phyloP scores from a whole-genome alignment of 306 rosid species.

The Cicer arietinum region DNA sequence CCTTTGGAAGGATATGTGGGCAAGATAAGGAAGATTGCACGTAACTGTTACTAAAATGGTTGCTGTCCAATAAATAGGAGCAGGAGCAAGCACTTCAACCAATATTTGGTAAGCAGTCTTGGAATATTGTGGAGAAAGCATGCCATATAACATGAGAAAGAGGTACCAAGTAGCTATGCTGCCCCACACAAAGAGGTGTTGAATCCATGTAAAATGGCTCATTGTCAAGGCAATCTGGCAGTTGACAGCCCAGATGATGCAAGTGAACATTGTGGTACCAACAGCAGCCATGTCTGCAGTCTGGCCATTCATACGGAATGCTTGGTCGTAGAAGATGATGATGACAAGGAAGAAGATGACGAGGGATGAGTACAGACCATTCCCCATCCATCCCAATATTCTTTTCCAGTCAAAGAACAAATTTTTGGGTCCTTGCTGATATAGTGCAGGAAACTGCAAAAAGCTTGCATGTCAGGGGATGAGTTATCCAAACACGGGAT shows the following conservation, averaged over 20 bases:
- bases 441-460: slow-evolving; percentile 90
- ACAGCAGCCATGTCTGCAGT: slow-evolving; percentile 85
- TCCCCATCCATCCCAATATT: slow-evolving; percentile 96
- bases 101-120: slow-evolving; percentile 69
- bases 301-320: slow-evolving; percentile 82
- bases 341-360: slow-evolving; percentile 78
- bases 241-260: slow-evolving; percentile 93
- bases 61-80: slow-evolving; percentile 81
- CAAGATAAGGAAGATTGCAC: slow-evolving; percentile 89
- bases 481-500: slow-evolving; percentile 35
- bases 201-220: slow-evolving; percentile 99
- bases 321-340: slow-evolving; percentile 78
- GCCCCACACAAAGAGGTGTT: slow-evolving; percentile 87
- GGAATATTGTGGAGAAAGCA: slow-evolving; percentile 62
- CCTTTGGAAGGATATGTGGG: slow-evolving; percentile 86
- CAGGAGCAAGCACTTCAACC: slow-evolving; percentile 84
- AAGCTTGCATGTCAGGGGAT: slow-evolving; percentile 22
- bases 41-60: slow-evolving; percentile 73
- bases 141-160: slow-evolving; percentile 81
- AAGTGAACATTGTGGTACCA: slow-evolving; percentile 92
- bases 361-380: slow-evolving; percentile 85
- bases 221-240: slow-evolving; percentile 94
- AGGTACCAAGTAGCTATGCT: slow-evolving; percentile 88
- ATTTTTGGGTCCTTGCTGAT: slow-evolving; percentile 94
- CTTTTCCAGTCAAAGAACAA: slow-evolving; percentile 93